Evolutionary conservation across 768 basidiomycete genomes (phyloP).

Genomic region (Tubosaeta sp.): DNA sequence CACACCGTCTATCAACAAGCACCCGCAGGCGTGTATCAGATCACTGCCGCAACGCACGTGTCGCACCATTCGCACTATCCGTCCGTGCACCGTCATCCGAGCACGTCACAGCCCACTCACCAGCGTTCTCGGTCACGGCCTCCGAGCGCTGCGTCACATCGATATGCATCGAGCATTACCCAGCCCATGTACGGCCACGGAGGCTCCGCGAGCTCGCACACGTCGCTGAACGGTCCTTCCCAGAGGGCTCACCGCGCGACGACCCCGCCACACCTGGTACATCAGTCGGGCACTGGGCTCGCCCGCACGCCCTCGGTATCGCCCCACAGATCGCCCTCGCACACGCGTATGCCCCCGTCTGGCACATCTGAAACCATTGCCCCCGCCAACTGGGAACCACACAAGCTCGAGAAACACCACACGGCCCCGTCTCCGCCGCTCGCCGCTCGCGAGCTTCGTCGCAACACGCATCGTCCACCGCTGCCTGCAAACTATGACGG

Average conservation of each 20-base stretch:
- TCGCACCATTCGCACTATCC: conserved; percentile 9
- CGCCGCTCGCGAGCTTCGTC: conserved; percentile 16
- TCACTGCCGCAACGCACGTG: conserved; percentile 11
- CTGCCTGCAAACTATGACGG: conserved; percentile 22
- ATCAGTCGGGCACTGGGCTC: background rate
- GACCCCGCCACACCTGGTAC: conserved; percentile 11
- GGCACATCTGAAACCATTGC: background rate
- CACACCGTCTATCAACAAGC: conserved; percentile 9
- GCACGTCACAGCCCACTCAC: conserved; percentile 11
- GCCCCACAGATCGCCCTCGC: conserved; percentile 18
- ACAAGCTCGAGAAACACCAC: conserved; percentile 1
- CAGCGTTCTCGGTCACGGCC: conserved; percentile 26
- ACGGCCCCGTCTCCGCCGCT: background rate
- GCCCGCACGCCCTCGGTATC: conserved; percentile 7
- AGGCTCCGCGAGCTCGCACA: conserved; percentile 21
- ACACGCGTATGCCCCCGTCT: conserved; percentile 7
- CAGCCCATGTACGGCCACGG: conserved; percentile 24
- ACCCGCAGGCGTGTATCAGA: conserved; percentile 5
- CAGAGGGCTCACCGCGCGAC: conserved; percentile 7
- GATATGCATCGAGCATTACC: conserved; percentile 26
- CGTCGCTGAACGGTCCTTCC: conserved; percentile 17
- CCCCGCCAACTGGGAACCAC: background rate
- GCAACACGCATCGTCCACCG: conserved; percentile 16
- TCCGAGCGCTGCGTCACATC: conserved; percentile 30
- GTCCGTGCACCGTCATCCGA: conserved; percentile 9